Conservation (phyloP, 108 stramenopile species). For the Hondaea fermentalgiana region DNA sequence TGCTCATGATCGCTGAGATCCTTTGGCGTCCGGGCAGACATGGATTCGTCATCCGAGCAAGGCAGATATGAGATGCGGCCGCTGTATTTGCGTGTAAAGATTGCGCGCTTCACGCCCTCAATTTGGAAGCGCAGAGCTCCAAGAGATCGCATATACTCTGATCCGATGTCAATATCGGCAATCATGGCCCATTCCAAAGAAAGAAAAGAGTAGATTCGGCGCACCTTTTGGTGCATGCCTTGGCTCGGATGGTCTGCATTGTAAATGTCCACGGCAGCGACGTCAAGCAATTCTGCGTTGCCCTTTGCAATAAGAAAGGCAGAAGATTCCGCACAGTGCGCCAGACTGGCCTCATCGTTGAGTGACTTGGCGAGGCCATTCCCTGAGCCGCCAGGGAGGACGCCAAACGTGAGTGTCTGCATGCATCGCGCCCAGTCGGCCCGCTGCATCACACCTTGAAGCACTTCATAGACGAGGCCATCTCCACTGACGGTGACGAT, state of each 20-base stretch:
- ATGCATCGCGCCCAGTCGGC: neutral
- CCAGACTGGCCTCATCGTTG: neutral
- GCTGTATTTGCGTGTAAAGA: neutral
- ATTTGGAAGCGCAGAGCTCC: neutral
- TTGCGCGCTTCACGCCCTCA: neutral
- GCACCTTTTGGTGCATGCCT: neutral
- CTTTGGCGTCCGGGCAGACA: neutral
- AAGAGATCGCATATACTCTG: neutral
- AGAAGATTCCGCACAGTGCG: neutral
- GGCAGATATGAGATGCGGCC: neutral
- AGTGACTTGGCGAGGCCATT: neutral
- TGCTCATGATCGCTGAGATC: neutral
- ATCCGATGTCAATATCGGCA: neutral
- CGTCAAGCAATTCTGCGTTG: neutral
- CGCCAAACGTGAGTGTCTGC: neutral
- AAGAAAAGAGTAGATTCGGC: neutral
- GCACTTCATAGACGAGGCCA: neutral
- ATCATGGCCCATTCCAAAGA: neutral
- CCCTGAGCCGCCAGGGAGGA: neutral
- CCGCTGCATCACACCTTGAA: neutral
- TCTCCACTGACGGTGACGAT: constrained; percentile 1
- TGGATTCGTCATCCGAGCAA: neutral
- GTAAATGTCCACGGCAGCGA: neutral
- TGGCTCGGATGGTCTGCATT: neutral
- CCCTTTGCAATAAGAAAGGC: neutral